These are phyloP conservation scores for Diplocarpon rosae DNA, from an alignment of 2,329 filamentous ascomycete species.

Conservation along the genomic window DNA sequence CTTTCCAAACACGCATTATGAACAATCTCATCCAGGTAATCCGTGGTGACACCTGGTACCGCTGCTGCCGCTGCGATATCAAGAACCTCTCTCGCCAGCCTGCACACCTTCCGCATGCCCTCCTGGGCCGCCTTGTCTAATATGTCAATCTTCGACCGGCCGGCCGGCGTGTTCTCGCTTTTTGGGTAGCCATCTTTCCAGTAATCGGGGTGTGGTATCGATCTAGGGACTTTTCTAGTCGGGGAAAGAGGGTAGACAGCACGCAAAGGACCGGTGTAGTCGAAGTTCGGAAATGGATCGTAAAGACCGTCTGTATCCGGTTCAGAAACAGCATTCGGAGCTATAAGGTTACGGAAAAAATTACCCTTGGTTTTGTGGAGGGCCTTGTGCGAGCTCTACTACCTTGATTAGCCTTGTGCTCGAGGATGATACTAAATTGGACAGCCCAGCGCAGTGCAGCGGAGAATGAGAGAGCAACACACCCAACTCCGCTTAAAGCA, in stretches of 20 bases:
- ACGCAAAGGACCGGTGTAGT: constrained; percentile 69
- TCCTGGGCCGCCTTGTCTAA: constrained; percentile 72
- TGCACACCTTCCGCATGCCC: constrained; percentile 83
- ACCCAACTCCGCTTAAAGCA: constrained; percentile 99
- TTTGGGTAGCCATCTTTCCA: constrained; percentile 68
- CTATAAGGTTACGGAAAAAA: constrained; percentile 61
- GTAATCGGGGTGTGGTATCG: constrained; percentile 80
- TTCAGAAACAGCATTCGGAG: constrained; percentile 79
- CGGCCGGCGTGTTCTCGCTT: constrained; percentile 46
- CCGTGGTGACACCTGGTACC: constrained; percentile 88
- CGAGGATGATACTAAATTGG: not conserved
- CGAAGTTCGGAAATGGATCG: constrained; percentile 86
- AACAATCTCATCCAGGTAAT: constrained; percentile 88
- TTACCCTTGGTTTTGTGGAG: constrained; percentile 71
- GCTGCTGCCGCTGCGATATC: constrained; percentile 79
- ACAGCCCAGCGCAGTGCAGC: not conserved
- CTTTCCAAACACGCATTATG: constrained; percentile 92
- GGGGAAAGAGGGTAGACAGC: constrained; percentile 79
- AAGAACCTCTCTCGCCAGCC: constrained; percentile 77
- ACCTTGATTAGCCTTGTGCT: constrained; percentile 9
- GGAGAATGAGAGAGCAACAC: constrained; percentile 27
- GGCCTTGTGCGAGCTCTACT: constrained; percentile 69
- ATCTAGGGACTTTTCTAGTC: constrained; percentile 61
- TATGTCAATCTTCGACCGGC: constrained; percentile 71
- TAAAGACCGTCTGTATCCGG: constrained; percentile 79